phyloP scores from a whole-genome alignment of 768 basidiomycete genomes.

The Lentinula sp. region DNA sequence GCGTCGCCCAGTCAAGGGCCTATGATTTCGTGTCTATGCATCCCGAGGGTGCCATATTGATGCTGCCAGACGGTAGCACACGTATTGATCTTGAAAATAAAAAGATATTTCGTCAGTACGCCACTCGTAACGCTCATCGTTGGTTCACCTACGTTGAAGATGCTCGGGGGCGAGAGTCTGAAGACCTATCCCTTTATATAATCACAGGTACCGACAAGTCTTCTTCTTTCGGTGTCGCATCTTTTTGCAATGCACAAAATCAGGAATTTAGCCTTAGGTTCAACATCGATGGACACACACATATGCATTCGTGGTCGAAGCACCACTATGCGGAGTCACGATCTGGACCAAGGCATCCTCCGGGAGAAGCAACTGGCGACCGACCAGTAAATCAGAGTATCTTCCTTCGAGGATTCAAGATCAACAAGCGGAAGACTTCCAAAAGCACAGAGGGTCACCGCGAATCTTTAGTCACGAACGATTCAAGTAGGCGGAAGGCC shows the following conservation, averaged over 20 bases:
- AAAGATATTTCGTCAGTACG: slow-evolving; percentile 6
- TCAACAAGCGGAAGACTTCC: background rate
- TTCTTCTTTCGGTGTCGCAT: slow-evolving; percentile 2
- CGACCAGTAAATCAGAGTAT: slow-evolving; percentile 1
- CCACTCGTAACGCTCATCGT: slow-evolving; percentile 1
- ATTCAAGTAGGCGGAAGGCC: background rate
- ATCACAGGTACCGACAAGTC: slow-evolving; percentile 6
- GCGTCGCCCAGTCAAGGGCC: background rate
- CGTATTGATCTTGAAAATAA: slow-evolving; percentile 1
- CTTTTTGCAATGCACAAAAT: slow-evolving; percentile 2
- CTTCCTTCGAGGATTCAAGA: slow-evolving; percentile 6
- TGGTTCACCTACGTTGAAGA: slow-evolving; percentile 6
- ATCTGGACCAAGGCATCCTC: background rate
- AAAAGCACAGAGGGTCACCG: background rate
- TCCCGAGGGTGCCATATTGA: slow-evolving; percentile 4
- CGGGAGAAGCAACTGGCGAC: background rate
- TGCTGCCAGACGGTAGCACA: slow-evolving; percentile 2
- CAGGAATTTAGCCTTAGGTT: background rate
- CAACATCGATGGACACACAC: background rate
- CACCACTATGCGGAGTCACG: background rate
- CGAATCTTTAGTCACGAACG: background rate
- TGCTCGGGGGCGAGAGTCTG: background rate
- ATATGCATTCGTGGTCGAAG: background rate
- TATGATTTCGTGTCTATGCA: slow-evolving; percentile 1
- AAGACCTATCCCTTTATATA: slow-evolving; percentile 4